Evolutionary conservation across 2,329 filamentous ascomycete species (phyloP).

Genomic region (Aspergillus neoniger): DNA sequence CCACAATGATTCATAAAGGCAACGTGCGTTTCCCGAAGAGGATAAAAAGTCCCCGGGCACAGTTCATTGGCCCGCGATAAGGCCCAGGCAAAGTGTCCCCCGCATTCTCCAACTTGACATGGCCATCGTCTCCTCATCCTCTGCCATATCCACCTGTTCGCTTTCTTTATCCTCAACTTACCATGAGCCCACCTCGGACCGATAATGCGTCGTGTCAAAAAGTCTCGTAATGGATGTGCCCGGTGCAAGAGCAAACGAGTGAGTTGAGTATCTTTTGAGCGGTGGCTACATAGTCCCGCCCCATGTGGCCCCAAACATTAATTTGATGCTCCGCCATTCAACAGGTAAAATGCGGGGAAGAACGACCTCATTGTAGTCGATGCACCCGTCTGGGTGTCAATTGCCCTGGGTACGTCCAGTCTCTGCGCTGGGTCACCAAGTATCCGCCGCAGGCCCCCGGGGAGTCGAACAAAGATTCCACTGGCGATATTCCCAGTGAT

Average conservation of each 20-base stretch:
- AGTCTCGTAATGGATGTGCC: slow-evolving; percentile 46
- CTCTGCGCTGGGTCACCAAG: slow-evolving; percentile 42
- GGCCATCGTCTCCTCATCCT: background rate
- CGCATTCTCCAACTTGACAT: slow-evolving; percentile 2
- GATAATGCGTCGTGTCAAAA: slow-evolving; percentile 46
- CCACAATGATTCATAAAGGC: background rate
- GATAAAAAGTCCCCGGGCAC: slow-evolving; percentile 7
- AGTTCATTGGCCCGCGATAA: slow-evolving; percentile 8
- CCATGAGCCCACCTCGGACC: slow-evolving; percentile 32
- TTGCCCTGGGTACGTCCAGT: slow-evolving; percentile 42
- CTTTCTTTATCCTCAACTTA: slow-evolving; percentile 40
- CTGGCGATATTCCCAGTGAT: slow-evolving; percentile 9
- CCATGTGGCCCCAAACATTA: background rate
- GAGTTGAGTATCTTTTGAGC: slow-evolving; percentile 13
- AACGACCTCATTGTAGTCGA: slow-evolving; percentile 41
- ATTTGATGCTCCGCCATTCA: slow-evolving; percentile 1
- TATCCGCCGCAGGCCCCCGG: slow-evolving; percentile 21
- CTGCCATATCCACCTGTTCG: background rate
- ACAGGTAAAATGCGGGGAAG: slow-evolving; percentile 45
- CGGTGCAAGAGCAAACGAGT: slow-evolving; percentile 46
- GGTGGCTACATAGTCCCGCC: slow-evolving; percentile 1
- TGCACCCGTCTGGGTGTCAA: slow-evolving; percentile 41
- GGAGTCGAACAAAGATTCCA: slow-evolving; percentile 14
- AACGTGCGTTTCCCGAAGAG: slow-evolving; percentile 13
- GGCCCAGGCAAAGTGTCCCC: background rate